Evolutionary conservation across 805 yeast genomes (phyloP).

Genomic region (Ogataea methanolica): DNA sequence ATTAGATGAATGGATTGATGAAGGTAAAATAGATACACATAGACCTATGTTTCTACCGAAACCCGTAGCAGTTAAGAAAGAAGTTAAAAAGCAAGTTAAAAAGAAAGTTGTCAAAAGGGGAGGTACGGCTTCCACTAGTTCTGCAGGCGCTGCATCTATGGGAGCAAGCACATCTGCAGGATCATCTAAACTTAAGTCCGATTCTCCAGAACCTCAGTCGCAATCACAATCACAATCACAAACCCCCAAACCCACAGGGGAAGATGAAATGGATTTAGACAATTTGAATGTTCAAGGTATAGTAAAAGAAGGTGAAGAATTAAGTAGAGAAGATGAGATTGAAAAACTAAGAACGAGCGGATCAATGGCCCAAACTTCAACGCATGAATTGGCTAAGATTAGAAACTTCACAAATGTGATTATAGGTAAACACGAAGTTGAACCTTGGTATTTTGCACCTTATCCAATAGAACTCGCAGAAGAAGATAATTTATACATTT

Average conservation of each 20-base stretch:
- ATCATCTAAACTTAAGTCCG: slow-evolving; percentile 2
- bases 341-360: slow-evolving; percentile 92
- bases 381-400: slow-evolving; percentile 83
- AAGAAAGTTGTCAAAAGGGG: slow-evolving; percentile 18
- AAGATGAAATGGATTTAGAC: slow-evolving; percentile 81
- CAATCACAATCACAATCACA: slow-evolving; percentile 1
- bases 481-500: slow-evolving; percentile 82
- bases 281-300: slow-evolving; percentile 81
- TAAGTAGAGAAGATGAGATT: slow-evolving; percentile 86
- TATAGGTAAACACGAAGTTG: slow-evolving; percentile 87
- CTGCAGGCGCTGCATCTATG: slow-evolving; percentile 23
- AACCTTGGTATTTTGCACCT: slow-evolving; percentile 99
- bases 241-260: slow-evolving; percentile 29
- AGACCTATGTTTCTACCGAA: slow-evolving; percentile 70
- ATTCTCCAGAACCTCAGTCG: slow-evolving; percentile 7
- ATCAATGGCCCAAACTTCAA: slow-evolving; percentile 86
- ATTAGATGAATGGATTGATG: slow-evolving; percentile 89
- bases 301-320: slow-evolving; percentile 57
- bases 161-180: slow-evolving; percentile 8
- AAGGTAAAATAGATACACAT: slow-evolving; percentile 66
- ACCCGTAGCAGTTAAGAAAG: slow-evolving; percentile 46
- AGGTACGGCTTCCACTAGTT: slow-evolving; percentile 12
- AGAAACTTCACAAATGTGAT: slow-evolving; percentile 75
- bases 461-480: slow-evolving; percentile 94
- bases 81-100: slow-evolving; percentile 33